Conservation (phyloP, 2,329 filamentous ascomycete species). For the Botrytis deweyae region DNA sequence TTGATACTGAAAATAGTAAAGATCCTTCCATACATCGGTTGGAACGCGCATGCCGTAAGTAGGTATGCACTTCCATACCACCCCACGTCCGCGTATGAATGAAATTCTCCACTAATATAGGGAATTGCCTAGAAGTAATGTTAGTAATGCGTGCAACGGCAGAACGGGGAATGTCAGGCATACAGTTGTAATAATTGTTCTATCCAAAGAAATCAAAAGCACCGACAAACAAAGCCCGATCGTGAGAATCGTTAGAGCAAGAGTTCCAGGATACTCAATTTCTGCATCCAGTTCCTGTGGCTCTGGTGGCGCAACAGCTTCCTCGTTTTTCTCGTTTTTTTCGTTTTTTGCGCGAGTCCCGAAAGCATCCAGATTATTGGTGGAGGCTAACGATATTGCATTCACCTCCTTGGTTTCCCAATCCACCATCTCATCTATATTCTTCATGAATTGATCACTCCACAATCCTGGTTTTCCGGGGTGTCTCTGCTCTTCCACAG, state of each 20-base stretch:
- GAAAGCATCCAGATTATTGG: neutral
- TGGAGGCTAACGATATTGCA: neutral
- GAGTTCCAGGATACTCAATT: constrained; percentile 27
- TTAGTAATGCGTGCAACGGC: constrained; percentile 44
- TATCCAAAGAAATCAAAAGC: constrained; percentile 38
- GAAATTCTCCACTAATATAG: constrained; percentile 2
- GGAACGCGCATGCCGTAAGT: constrained; percentile 50
- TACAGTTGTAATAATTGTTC: constrained; percentile 42
- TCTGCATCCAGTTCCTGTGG: neutral
- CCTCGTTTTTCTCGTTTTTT: neutral
- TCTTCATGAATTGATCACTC: neutral
- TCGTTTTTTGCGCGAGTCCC: neutral
- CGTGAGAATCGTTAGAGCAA: constrained; percentile 27
- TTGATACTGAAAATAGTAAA: constrained; percentile 15
- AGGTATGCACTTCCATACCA: constrained; percentile 54
- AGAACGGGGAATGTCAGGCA: constrained; percentile 41
- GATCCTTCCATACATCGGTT: constrained; percentile 38
- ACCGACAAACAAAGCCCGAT: constrained; percentile 35
- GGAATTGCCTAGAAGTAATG: constrained; percentile 44
- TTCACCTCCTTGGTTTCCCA: neutral
- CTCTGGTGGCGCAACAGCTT: neutral
- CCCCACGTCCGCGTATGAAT: neutral
- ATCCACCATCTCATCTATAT: neutral
- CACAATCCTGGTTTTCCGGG: constrained; percentile 21
- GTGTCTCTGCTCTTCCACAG: constrained; percentile 28